These are phyloP conservation scores for Yamadazyma buinensis DNA, from an alignment of 1,139 yeast species.

Conservation along the genomic window DNA sequence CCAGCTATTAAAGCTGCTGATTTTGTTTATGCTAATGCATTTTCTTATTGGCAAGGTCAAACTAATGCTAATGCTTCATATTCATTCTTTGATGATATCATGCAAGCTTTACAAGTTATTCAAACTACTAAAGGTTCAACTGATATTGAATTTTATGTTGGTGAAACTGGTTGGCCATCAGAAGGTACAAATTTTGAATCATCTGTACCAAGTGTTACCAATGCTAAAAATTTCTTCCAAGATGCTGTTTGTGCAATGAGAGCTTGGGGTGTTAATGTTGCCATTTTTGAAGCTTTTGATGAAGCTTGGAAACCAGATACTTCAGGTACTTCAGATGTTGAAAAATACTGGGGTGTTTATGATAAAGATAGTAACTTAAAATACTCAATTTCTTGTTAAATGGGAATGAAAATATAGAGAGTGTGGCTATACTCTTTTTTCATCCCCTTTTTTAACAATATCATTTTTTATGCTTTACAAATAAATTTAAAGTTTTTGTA, in stretches of 20 bases:
- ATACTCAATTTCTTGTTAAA: constrained; percentile 54
- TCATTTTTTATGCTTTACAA: not conserved
- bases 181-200: constrained; percentile 70
- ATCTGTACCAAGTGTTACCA: constrained; percentile 62
- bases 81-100: constrained; percentile 91
- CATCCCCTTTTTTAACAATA: not conserved
- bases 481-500: no score
- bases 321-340: constrained; percentile 81
- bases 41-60: constrained; percentile 99
- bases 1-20: constrained; percentile 79
- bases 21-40: constrained; percentile 86
- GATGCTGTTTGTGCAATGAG: constrained; percentile 88
- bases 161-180: constrained; percentile 99
- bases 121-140: constrained; percentile 83
- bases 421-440: no score
- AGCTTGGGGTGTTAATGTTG: constrained; percentile 92
- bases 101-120: constrained; percentile 89
- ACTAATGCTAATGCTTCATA: constrained; percentile 73
- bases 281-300: constrained; percentile 91
- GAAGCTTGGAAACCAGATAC: constrained; percentile 95
- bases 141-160: constrained; percentile 87
- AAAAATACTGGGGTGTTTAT: constrained; percentile 92
- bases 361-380: constrained; percentile 54
- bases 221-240: constrained; percentile 80
- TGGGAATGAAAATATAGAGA: no score